phyloP scores from a whole-genome alignment of 352 stramenopile species.

The Discostella stelligera region DNA sequence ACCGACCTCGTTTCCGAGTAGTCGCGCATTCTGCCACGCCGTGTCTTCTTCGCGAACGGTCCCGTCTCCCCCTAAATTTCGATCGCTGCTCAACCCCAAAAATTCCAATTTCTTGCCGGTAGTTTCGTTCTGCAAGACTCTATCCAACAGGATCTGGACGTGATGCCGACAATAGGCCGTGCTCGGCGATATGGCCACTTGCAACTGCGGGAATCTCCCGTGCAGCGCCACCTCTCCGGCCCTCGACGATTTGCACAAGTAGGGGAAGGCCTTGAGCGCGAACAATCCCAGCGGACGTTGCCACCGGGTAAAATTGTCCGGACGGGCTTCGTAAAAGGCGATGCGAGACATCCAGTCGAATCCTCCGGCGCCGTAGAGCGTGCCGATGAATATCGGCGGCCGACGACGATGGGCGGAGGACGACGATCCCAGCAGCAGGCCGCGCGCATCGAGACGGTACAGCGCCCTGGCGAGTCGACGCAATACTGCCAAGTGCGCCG shows the following conservation, averaged over 20 bases:
- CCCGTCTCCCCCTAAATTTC: conserved; percentile 49
- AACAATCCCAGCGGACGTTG: conserved; percentile 45
- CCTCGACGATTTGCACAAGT: conserved; percentile 50
- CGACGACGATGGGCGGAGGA: background rate
- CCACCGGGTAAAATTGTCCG: conserved; percentile 38
- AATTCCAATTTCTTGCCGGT: conserved; percentile 55
- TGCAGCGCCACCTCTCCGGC: conserved; percentile 48
- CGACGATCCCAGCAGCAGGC: conserved; percentile 31
- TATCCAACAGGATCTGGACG: conserved; percentile 36
- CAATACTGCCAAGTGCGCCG: conserved; percentile 46
- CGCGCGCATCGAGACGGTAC: conserved; percentile 40
- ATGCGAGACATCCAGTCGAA: conserved; percentile 59
- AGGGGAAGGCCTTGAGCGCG: conserved; percentile 54
- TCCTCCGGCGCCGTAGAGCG: conserved; percentile 51
- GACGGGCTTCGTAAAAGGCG: conserved; percentile 46
- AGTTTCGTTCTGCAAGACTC: conserved; percentile 47
- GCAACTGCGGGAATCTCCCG: conserved; percentile 50
- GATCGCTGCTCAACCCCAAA: conserved; percentile 44
- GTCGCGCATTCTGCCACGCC: conserved; percentile 11
- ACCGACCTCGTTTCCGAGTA: background rate
- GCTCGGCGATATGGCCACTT: conserved; percentile 38
- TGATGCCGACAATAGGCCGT: conserved; percentile 32
- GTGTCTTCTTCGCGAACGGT: conserved; percentile 31
- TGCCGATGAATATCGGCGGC: conserved; percentile 47
- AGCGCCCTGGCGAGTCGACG: conserved; percentile 44